These are phyloP conservation scores for Gentiana macrophylla DNA, from an alignment of 257 asterid genomes.

Conservation along the genomic window DNA sequence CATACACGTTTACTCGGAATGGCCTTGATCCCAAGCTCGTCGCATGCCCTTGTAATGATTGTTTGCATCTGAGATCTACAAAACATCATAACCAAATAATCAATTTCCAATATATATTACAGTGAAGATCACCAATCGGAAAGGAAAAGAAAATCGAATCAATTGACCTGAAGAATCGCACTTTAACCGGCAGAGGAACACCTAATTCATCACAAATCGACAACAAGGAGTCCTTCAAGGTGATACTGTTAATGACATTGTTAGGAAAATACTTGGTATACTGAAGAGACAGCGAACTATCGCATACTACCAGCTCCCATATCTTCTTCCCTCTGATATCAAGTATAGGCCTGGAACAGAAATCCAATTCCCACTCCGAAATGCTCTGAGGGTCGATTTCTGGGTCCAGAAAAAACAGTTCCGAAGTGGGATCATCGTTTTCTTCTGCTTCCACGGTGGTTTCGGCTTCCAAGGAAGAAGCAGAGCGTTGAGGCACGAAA, in stretches of 20 bases:
- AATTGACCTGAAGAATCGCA: conserved; percentile 73
- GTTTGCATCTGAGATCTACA: conserved; percentile 99
- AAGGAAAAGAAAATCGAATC: neutral
- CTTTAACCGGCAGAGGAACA: conserved; percentile 69
- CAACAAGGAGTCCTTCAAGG: conserved; percentile 71
- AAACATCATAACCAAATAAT: conserved; percentile 9
- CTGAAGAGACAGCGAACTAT: conserved; percentile 76
- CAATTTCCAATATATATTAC: conserved; percentile 3
- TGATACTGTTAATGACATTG: conserved; percentile 80
- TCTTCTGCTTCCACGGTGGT: conserved; percentile 20
- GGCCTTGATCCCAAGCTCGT: conserved; percentile 70
- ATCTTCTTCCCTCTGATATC: conserved; percentile 91
- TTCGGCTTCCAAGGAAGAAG: conserved; percentile 47
- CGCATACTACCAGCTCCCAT: conserved; percentile 97
- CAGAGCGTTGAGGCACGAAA: conserved; percentile 30
- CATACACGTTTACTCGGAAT: conserved; percentile 91
- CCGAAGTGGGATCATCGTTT: conserved; percentile 68
- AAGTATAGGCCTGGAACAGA: conserved; percentile 92
- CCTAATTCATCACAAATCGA: conserved; percentile 74
- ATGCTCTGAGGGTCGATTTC: conserved; percentile 62
- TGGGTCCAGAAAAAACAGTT: conserved; percentile 74
- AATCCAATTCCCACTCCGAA: conserved; percentile 92
- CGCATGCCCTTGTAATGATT: conserved; percentile 80
- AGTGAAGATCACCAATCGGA: neutral
- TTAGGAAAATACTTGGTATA: conserved; percentile 88